Percentiles rank a stretch among this genome's conserved stretches.
phyloP scores from a whole-genome alignment of 352 stramenopile species.

The Thraustotheca clavata region DNA sequence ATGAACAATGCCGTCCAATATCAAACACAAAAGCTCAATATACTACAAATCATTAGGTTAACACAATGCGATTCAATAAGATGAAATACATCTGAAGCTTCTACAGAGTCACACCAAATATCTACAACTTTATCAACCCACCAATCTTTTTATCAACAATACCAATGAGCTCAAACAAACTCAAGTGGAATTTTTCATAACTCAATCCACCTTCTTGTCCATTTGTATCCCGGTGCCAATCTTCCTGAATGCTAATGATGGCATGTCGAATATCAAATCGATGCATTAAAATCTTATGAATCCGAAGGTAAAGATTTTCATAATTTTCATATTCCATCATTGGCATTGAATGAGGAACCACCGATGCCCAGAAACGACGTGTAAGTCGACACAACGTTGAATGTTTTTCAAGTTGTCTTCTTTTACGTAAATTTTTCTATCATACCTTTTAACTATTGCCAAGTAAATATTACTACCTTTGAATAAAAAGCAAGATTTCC shows the following conservation, averaged over 20 bases:
- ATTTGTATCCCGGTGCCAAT: constrained; percentile 56
- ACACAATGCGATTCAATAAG: neutral
- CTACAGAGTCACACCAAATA: constrained; percentile 18
- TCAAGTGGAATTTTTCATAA: constrained; percentile 67
- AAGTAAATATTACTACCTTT: too few species aligned
- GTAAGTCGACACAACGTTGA: constrained; percentile 59
- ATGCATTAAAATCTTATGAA: constrained; percentile 65
- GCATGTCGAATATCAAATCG: constrained; percentile 59
- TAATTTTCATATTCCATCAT: constrained; percentile 43
- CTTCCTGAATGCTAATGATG: constrained; percentile 41
- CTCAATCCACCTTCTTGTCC: constrained; percentile 37
- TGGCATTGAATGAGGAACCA: constrained; percentile 23
- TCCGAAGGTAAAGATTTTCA: constrained; percentile 56
- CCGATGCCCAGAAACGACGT: constrained; percentile 55
- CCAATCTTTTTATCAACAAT: neutral
- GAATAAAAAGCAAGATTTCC: constrained; percentile 1
- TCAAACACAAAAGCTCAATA: neutral
- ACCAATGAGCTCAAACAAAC: constrained; percentile 77
- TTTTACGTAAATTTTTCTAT: constrained; percentile 57
- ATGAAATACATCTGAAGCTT: neutral
- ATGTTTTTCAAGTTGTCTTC: constrained; percentile 42
- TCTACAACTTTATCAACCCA: neutral
- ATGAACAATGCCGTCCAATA: neutral
- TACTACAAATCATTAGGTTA: neutral
- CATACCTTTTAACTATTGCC: too few species aligned